Evolutionary conservation across 2,329 filamentous ascomycete genomes (phyloP).

Genomic region (Sordariomycetes sp.): DNA sequence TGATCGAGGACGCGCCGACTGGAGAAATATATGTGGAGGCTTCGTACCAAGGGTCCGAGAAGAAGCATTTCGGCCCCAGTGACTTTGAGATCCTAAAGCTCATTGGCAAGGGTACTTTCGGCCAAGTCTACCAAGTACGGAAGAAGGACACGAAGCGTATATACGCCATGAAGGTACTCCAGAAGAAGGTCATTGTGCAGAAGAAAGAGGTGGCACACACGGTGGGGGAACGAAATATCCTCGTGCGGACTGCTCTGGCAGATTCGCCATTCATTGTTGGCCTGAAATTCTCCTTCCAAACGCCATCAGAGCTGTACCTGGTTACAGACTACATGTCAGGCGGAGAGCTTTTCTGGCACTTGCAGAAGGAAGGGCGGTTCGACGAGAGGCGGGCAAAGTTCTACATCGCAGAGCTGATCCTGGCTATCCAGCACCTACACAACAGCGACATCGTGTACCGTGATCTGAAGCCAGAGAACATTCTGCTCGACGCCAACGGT

Average conservation of each 20-base stretch:
- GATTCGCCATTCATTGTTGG: constrained; percentile 97
- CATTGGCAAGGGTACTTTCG: constrained; percentile 96
- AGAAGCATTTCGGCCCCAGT: constrained; percentile 85
- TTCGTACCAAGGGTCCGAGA: constrained; percentile 76
- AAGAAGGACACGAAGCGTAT: constrained; percentile 95
- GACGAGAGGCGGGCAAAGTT: constrained; percentile 94
- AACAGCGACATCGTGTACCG: constrained; percentile 97
- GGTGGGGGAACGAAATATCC: constrained; percentile 90
- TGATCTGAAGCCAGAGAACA: constrained; percentile 96
- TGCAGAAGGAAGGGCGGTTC: constrained; percentile 95
- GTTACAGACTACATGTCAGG: constrained; percentile 99
- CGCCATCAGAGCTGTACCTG: constrained; percentile 91
- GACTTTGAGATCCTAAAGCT: constrained; percentile 95
- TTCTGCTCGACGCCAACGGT: constrained; percentile 90
- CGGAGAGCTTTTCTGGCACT: constrained; percentile 95
- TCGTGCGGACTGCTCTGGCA: constrained; percentile 90
- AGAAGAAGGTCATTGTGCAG: constrained; percentile 99
- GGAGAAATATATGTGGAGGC: constrained; percentile 88
- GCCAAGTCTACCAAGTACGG: constrained; percentile 94
- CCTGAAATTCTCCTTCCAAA: constrained; percentile 98
- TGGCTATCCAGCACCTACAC: constrained; percentile 91
- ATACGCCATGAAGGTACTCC: constrained; percentile 98
- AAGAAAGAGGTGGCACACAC: constrained; percentile 99
- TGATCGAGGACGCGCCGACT: constrained; percentile 62
- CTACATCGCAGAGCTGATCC: constrained; percentile 95